Conservation (phyloP, 2,329 filamentous ascomycete genomes). For the Colletotrichum eremochloae region DNA sequence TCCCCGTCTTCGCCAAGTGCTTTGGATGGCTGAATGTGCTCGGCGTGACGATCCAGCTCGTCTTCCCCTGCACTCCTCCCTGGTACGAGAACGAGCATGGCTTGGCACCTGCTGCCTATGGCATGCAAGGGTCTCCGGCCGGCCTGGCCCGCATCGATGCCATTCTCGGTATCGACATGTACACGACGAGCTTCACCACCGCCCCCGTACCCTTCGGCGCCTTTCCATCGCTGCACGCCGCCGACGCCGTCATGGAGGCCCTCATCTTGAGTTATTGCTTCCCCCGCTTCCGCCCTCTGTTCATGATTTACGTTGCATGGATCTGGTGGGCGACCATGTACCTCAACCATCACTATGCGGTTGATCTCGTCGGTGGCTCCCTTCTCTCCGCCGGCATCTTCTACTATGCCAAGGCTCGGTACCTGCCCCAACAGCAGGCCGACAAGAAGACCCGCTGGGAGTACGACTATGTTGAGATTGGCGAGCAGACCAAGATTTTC, state of each 20-base stretch:
- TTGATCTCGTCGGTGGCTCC: slow-evolving; percentile 90
- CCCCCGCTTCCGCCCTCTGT: slow-evolving; percentile 83
- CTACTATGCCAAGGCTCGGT: slow-evolving; percentile 84
- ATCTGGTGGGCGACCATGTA: slow-evolving; percentile 99
- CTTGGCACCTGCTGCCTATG: slow-evolving; percentile 90
- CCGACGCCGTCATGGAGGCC: slow-evolving; percentile 88
- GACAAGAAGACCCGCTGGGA: slow-evolving; percentile 94
- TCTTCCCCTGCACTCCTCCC: slow-evolving; percentile 93
- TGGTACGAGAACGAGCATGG: slow-evolving; percentile 98
- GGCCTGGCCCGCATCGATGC: slow-evolving; percentile 90
- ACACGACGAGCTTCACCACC: slow-evolving; percentile 91
- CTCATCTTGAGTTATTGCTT: slow-evolving; percentile 95
- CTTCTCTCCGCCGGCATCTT: slow-evolving; percentile 83
- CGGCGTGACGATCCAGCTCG: slow-evolving; percentile 87
- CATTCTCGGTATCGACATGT: slow-evolving; percentile 91
- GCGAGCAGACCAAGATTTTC: slow-evolving; percentile 65
- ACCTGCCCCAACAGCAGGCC: slow-evolving; percentile 83
- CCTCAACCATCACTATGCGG: slow-evolving; percentile 95
- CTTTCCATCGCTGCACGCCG: slow-evolving; percentile 93
- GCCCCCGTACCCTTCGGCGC: slow-evolving; percentile 95
- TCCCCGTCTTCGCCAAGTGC: slow-evolving; percentile 85
- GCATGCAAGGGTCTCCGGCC: slow-evolving; percentile 89
- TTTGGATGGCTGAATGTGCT: slow-evolving; percentile 95
- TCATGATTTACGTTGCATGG: slow-evolving; percentile 89
- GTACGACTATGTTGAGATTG: slow-evolving; percentile 92